Conservation (phyloP, 257 asterid species). For the Euphrasia confusa region DNA sequence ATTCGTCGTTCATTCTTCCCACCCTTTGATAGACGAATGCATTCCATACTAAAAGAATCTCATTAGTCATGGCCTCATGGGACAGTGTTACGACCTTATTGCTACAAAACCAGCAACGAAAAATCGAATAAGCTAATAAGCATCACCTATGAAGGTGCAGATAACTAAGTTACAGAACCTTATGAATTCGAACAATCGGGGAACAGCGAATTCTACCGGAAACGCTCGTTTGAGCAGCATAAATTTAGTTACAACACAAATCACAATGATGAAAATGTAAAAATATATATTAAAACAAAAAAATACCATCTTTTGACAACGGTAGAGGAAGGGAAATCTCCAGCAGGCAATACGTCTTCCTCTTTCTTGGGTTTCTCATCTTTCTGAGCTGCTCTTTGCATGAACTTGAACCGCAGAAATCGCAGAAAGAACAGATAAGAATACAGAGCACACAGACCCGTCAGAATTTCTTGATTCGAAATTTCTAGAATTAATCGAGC, state of each 20-base stretch:
- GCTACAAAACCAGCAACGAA: neutral
- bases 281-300: too few species aligned
- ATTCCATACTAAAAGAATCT: neutral
- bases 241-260: constrained; percentile 2
- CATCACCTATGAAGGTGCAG: too few species aligned
- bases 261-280: neutral
- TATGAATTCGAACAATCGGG: neutral
- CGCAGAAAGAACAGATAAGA: neutral
- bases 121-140: neutral
- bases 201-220: neutral
- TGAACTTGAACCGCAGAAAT: constrained; percentile 49
- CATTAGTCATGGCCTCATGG: neutral
- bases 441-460: constrained; percentile 1
- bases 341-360: constrained; percentile 43
- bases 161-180: neutral
- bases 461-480: neutral
- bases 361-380: constrained; percentile 51
- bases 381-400: constrained; percentile 80
- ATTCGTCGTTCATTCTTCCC: too few species aligned
- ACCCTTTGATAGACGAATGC: too few species aligned
- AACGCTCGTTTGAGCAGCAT: neutral
- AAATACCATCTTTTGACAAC: constrained; percentile 62
- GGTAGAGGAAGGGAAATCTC: constrained; percentile 45
- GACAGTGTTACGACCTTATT: neutral
- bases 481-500: neutral